Conservation (phyloP, 2,329 filamentous ascomycete genomes). For the Juglanconis juglandina region DNA sequence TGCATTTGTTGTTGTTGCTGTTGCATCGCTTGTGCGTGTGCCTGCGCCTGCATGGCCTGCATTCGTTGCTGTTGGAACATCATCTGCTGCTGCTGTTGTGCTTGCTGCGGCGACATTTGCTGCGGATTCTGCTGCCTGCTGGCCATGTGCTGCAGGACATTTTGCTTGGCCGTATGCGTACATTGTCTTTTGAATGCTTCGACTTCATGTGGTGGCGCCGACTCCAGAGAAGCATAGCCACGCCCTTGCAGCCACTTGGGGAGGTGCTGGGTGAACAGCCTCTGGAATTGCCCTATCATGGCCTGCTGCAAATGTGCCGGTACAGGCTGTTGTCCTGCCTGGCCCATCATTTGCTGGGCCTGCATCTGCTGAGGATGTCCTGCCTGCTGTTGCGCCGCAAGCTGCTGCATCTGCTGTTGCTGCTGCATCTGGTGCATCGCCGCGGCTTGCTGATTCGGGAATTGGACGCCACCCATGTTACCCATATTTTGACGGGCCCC, state of each 20-base stretch:
- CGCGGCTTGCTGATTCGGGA: constrained; percentile 26
- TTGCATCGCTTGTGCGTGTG: constrained; percentile 36
- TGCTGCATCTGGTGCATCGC: constrained; percentile 26
- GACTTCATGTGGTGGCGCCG: constrained; percentile 44
- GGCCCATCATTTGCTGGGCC: constrained; percentile 23
- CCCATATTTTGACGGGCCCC: constrained; percentile 24
- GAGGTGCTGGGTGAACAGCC: constrained; percentile 40
- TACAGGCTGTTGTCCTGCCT: constrained; percentile 16
- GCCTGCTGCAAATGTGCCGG: background rate
- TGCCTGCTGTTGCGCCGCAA: constrained; percentile 29
- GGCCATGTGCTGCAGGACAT: constrained; percentile 24
- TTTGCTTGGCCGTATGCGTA: constrained; percentile 33
- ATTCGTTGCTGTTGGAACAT: constrained; percentile 16
- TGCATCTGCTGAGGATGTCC: constrained; percentile 28
- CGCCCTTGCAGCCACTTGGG: constrained; percentile 32
- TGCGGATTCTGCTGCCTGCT: constrained; percentile 14
- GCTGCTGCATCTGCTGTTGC: constrained; percentile 31
- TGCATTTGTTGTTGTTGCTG: constrained; percentile 45
- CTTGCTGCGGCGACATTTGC: constrained; percentile 15
- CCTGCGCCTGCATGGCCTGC: constrained; percentile 27
- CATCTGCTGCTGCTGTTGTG: constrained; percentile 24
- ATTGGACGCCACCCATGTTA: constrained; percentile 21
- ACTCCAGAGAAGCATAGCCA: constrained; percentile 34
- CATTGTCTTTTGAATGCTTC: constrained; percentile 45
- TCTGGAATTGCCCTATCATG: constrained; percentile 13